Evolutionary conservation across 345 rosid genomes (phyloP), one percentile per base, ranked within the genome.

Genomic region (Eucalyptus lansdowneana): DNA sequence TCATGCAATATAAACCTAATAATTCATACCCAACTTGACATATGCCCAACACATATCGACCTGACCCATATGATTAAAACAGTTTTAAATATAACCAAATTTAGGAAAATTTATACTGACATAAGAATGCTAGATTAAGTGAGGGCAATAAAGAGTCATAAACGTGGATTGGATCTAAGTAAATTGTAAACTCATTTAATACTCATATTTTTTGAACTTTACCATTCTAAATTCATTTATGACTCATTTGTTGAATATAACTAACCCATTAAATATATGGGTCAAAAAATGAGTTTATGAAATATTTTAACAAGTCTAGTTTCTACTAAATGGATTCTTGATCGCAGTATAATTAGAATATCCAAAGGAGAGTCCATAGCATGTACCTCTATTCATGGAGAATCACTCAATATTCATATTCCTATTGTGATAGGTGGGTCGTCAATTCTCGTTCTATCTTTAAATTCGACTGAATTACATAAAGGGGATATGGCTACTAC

Each of bases 111-210:
- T 56, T 1, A 56, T 9, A 56, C 44, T 42, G 9, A 42, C 27
- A 24, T 56, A 24, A 21, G 27, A 54, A 22, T 54, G 3, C 25
- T 8, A 54, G 25, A 54, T 54, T 5, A 9, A 54, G 60, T 8
- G 60, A 54, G 27, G 11, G 6, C 56, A 53, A 53, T 17, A 22
- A 1, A 22, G 12, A 56, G 62, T 56, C 11, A 22, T 56, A 22
- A 22, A 56, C 1, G 3, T 56, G 3, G 62, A 24, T 1, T 22
- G 0, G 3, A 8, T 56, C 1, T 56, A 56, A 56, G 3, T 56
- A 56, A 22, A 21, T 56, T 56, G 27, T 22, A 24, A 56, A 56
- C 6, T 6, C 12, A 56, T 22, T 56, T 56, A 56, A 56, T 24
- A 56, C 0, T 56, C 1, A 56, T 54, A 54, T 9, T 56, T 4